Base-by-base conservation (phyloP, 176 grass and related monocot genomes). In the Juncus inflexus region DNA sequence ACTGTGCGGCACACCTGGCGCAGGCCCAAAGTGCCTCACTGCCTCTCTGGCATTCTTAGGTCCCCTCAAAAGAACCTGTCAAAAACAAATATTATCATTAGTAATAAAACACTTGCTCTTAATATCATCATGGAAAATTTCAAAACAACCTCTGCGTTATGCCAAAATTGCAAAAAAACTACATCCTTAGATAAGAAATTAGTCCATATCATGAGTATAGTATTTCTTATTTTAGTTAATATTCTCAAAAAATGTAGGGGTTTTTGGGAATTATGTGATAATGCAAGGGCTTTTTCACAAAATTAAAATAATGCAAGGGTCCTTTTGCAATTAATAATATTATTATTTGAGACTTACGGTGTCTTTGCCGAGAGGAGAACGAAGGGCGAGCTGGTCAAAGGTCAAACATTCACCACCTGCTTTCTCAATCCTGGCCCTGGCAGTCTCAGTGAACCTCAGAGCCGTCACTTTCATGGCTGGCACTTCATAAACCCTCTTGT, bases 401-500 rank as follows among this genome's bases (percentile, higher is more conserved):
- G 84, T 84, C 51, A 87, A 71, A 62, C 89, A 92, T 70, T 92
- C 74, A 5, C 84, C 89, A 10, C 89, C 89, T 2, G 89, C 72
- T 19, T 82, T 92, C 4, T 84, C 66, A 37, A 92, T 92, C 38
- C 89, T 78, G 15, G 89, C 84, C 57, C 89, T 81, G 0, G 81
- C 81, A 1, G 84, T 92, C 81, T 92, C 89, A 7, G 84, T 92
- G 81, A 92, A 92, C 81, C 84, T 92, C 56, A 92, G 77, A 4
- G 89, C 84, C 7, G 84, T 74, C 62, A 87, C 89, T 78, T 84
- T 92, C 81, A 92, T 79, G 7, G 81, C 78, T 0, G 89, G 81
- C 35, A 92, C 81, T 63, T 92, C 81, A 62, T 87, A 92, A 53
- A 92, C 84, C 37, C 89, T 84, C 84, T 87, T 92, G 77, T 92